Evolutionary conservation across 148 eudicot species (phyloP).

Genomic region (Euryodendron excelsum): DNA sequence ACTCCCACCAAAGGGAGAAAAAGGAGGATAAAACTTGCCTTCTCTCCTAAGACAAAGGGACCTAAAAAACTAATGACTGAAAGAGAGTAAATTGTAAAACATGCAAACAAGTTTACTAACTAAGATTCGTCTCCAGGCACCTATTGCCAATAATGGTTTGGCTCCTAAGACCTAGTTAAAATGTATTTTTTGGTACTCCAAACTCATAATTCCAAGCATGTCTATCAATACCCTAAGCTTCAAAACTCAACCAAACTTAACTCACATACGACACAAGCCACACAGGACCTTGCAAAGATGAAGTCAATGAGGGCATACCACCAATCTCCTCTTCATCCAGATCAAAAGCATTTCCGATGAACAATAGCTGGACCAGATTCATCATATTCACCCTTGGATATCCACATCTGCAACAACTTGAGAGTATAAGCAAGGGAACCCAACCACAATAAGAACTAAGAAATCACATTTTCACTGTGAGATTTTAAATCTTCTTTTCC

Average conservation of each 20-base stretch:
- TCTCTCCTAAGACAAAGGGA: background rate
- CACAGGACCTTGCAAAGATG: background rate
- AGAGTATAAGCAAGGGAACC: conserved; percentile 1
- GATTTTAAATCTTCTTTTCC: background rate
- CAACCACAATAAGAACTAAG: background rate
- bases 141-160: conserved; percentile 4
- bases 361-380: conserved; percentile 29
- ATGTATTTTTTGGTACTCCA: background rate
- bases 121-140: conserved; percentile 7
- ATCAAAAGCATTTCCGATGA: conserved; percentile 26
- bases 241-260: conserved; percentile 6
- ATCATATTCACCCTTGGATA: conserved; percentile 29
- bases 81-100: background rate
- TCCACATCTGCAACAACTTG: conserved; percentile 23
- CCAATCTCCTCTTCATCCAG: background rate
- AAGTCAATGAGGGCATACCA: background rate
- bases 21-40: background rate
- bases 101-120: background rate
- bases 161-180: conserved; percentile 5
- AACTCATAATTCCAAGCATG: conserved; percentile 11
- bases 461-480: background rate
- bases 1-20: background rate
- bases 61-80: background rate
- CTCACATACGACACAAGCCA: conserved; percentile 6
- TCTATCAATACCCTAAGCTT: conserved; percentile 10